A percentile compares a stretch with the other conserved stretches of the same genome.
Conservation (phyloP, 2,329 filamentous ascomycete genomes). For the Juglanconis sp. region DNA sequence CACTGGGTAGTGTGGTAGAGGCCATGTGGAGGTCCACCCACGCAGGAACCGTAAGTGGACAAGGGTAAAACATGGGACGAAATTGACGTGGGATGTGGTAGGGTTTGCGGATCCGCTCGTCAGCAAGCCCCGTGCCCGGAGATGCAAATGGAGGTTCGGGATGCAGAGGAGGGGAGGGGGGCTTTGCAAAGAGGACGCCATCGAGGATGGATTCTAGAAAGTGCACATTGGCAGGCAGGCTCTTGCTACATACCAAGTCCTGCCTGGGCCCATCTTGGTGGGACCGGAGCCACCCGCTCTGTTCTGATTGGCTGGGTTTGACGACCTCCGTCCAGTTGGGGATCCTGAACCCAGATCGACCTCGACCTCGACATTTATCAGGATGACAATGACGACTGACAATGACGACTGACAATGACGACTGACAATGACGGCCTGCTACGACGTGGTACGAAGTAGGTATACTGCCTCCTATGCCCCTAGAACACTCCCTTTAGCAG, state of each 20-base stretch:
- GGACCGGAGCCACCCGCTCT: neutral
- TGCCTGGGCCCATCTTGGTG: neutral
- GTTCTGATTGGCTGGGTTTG: neutral
- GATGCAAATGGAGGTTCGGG: no score
- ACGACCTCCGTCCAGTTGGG: neutral
- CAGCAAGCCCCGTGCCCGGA: no score
- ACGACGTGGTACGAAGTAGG: no score
- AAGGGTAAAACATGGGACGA: neutral
- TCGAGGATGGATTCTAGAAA: neutral
- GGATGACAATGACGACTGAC: no score
- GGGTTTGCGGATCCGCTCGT: neutral
- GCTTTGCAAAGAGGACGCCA: no score
- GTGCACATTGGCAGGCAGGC: neutral
- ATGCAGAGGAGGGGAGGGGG: no score
- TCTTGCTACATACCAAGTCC: neutral
- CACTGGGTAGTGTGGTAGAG: neutral
- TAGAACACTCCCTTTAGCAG: no score
- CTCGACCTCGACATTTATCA: neutral
- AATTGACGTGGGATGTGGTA: neutral
- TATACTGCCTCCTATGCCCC: no score
- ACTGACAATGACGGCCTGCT: no score
- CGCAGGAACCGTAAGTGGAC: neutral
- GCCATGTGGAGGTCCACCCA: neutral
- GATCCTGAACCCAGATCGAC: neutral
- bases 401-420: no score